Evolutionary conservation across 805 yeast genomes (phyloP).

Genomic region (Jamesozyma piceae): DNA sequence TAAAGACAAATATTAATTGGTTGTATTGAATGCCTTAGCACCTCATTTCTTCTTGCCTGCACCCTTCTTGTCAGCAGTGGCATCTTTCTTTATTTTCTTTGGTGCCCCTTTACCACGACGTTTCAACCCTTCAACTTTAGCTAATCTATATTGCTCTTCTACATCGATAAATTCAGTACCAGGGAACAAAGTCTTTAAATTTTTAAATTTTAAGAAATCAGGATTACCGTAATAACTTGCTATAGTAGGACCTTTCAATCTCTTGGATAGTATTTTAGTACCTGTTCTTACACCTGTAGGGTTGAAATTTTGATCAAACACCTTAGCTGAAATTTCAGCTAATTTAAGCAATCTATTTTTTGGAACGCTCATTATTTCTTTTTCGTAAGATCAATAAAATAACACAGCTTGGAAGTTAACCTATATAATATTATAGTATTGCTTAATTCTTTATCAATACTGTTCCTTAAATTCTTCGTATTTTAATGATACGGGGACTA

Average conservation of each 20-base stretch:
- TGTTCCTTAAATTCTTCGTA: no score
- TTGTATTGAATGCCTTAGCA: not conserved
- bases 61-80: conserved; percentile 22
- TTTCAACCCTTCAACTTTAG: conserved; percentile 55
- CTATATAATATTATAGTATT: no score
- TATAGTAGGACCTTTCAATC: conserved; percentile 64
- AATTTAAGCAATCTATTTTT: conserved; percentile 45
- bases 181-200: conserved; percentile 46
- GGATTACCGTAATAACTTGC: conserved; percentile 68
- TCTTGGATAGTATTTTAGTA: conserved; percentile 54
- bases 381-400: no score
- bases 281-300: conserved; percentile 64
- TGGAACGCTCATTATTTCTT: conserved; percentile 33
- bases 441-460: no score
- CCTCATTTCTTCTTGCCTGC: conserved; percentile 32
- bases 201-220: conserved; percentile 54
- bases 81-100: conserved; percentile 51
- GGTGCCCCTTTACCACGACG: conserved; percentile 89
- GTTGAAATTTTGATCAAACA: conserved; percentile 64
- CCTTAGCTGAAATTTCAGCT: conserved; percentile 50
- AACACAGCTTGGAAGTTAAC: no score
- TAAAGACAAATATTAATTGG: not conserved
- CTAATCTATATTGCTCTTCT: conserved; percentile 59
- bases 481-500: no score
- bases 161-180: conserved; percentile 48